Percentiles rank a stretch among this genome's conserved stretches.
Evolutionary conservation across 768 basidiomycete species (phyloP).

Genomic region (Polyporus arcularius): DNA sequence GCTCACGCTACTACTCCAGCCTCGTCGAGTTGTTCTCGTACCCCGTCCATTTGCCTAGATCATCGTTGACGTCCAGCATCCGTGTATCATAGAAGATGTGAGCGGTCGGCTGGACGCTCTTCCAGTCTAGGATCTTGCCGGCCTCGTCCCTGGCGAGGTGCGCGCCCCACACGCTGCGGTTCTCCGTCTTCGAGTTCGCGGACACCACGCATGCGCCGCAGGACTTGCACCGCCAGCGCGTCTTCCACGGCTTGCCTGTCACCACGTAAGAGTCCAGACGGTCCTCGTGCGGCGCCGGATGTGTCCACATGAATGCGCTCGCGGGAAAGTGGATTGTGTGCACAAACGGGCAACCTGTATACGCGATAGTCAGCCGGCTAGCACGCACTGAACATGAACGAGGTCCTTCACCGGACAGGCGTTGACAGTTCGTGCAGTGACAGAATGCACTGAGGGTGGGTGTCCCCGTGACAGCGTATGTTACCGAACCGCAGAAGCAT

Average conservation of each 20-base stretch:
- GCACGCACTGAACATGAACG: no score
- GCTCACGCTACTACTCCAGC: conserved; percentile 24
- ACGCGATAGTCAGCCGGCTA: not conserved
- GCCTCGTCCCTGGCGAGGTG: conserved; percentile 54
- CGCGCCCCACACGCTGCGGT: conserved; percentile 60
- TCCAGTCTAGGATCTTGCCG: conserved; percentile 54
- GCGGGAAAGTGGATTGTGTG: conserved; percentile 59
- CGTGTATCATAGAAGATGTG: conserved; percentile 71
- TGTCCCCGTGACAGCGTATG: conserved; percentile 48
- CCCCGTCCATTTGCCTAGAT: conserved; percentile 65
- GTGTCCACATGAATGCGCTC: conserved; percentile 56
- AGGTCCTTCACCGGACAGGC: conserved; percentile 46
- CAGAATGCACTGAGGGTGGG: conserved; percentile 64
- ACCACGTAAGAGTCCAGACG: conserved; percentile 50
- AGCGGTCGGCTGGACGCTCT: conserved; percentile 57
- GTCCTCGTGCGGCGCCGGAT: conserved; percentile 35
- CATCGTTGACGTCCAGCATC: conserved; percentile 57
- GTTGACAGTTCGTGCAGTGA: conserved; percentile 72
- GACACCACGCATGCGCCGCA: conserved; percentile 60
- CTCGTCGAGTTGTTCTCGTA: conserved; percentile 52
- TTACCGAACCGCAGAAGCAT: conserved; percentile 59
- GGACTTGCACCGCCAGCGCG: conserved; percentile 59
- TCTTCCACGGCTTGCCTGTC: conserved; percentile 57
- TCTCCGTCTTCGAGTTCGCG: conserved; percentile 48
- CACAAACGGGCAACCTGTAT: conserved; percentile 59